A percentile compares a stretch with the other conserved stretches of the same genome.
These are phyloP conservation scores for Vachellia pachyceras DNA, from an alignment of 306 rosid genomes.

Conservation along the genomic window DNA sequence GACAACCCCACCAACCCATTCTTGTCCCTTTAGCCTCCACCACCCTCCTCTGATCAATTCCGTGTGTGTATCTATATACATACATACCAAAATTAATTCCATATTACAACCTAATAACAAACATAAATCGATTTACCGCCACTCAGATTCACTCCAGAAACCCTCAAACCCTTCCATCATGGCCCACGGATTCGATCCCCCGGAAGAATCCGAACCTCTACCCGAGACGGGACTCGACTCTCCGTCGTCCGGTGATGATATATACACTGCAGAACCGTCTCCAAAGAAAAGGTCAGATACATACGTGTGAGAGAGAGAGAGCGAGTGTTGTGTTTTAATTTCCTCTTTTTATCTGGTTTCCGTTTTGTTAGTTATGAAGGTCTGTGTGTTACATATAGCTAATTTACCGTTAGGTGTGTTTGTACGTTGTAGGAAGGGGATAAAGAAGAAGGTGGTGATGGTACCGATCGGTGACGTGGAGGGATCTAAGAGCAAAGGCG, in stretches of 20 bases:
- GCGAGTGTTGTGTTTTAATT: too few relatives aligned
- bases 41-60: too few relatives aligned
- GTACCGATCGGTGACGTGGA: slow-evolving; percentile 66
- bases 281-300: slow-evolving; percentile 35
- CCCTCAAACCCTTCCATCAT: slow-evolving; percentile 38
- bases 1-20: slow-evolving; percentile 32
- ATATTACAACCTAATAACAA: not conserved
- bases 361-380: too few relatives aligned
- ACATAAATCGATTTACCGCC: not conserved
- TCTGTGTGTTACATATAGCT: too few relatives aligned
- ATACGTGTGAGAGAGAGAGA: too few relatives aligned
- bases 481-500: slow-evolving; percentile 84
- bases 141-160: slow-evolving; percentile 6
- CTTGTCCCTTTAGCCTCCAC: too few relatives aligned
- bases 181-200: slow-evolving; percentile 52
- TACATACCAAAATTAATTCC: too few relatives aligned
- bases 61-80: too few relatives aligned
- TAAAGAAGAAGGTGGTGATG: too few relatives aligned
- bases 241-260: slow-evolving; percentile 74
- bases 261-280: slow-evolving; percentile 55
- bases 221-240: slow-evolving; percentile 63
- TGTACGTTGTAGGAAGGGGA: too few relatives aligned
- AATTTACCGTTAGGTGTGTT: too few relatives aligned
- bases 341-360: too few relatives aligned
- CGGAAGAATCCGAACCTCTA: slow-evolving; percentile 50